phyloP scores from a whole-genome alignment of 371 early-diverging fungal genomes.

The Apophysomyces sp. region DNA sequence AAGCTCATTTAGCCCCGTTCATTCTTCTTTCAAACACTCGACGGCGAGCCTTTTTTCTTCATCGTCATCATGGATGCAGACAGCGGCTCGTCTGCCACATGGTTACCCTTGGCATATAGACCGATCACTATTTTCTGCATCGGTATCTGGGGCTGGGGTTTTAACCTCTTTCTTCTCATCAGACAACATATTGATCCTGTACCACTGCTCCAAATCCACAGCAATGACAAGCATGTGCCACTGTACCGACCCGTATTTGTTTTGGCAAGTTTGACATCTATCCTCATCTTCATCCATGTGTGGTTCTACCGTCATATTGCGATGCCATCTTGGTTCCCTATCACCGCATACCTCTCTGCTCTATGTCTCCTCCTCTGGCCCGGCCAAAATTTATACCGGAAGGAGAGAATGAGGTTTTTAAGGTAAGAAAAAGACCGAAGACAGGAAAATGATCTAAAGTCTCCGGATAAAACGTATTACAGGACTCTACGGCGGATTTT shows the following conservation, averaged over 20 bases:
- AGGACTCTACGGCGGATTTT: conserved; percentile 42
- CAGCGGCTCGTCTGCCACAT: conserved; percentile 1
- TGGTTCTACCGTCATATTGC: conserved; percentile 22
- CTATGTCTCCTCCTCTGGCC: conserved; percentile 56
- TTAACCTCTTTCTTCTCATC: conserved; percentile 66
- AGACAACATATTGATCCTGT: conserved; percentile 60
- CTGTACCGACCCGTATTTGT: conserved; percentile 44
- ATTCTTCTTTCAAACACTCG: background rate
- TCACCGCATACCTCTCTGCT: conserved; percentile 52
- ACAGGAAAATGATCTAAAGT: background rate
- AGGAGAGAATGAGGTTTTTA: conserved; percentile 63
- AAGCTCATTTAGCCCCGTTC: no score
- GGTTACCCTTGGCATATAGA: conserved; percentile 42
- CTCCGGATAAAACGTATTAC: background rate
- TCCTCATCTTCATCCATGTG: conserved; percentile 35
- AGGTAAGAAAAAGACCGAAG: conserved; percentile 41
- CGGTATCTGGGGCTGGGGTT: conserved; percentile 79
- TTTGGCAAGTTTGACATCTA: conserved; percentile 38
- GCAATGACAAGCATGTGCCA: conserved; percentile 31
- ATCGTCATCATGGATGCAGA: background rate
- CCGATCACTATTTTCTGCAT: conserved; percentile 70
- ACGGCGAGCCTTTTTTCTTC: background rate
- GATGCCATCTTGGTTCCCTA: conserved; percentile 34
- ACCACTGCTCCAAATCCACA: conserved; percentile 52
- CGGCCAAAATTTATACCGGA: conserved; percentile 50